Conservation (phyloP, 805 yeast species). For the Yarrowia osloensis region DNA sequence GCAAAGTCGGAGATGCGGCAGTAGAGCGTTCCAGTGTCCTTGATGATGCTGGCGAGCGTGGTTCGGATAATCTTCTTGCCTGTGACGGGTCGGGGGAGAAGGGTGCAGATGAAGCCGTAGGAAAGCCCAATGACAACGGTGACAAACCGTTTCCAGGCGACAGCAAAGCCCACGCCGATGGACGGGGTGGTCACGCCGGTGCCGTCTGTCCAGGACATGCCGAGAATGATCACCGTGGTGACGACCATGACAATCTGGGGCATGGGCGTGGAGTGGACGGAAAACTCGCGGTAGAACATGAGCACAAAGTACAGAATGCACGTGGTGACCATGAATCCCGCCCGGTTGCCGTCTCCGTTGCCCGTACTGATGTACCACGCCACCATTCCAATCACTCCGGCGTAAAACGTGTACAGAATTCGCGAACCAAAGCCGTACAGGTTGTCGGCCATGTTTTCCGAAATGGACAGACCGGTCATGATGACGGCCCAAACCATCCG, state of each 20-base stretch:
- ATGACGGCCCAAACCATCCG: slow-evolving; percentile 42
- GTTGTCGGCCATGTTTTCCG: slow-evolving; percentile 43
- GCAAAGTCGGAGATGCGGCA: slow-evolving; percentile 42
- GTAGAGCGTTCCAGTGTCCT: slow-evolving; percentile 39
- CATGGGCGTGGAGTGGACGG: slow-evolving; percentile 39
- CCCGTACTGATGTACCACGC: slow-evolving; percentile 45
- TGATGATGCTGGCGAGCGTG: slow-evolving; percentile 38
- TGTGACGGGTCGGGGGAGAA: slow-evolving; percentile 42
- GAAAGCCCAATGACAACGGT: slow-evolving; percentile 42
- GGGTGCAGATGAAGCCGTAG: slow-evolving; percentile 40
- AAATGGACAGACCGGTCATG: slow-evolving; percentile 40
- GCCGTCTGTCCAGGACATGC: slow-evolving; percentile 40
- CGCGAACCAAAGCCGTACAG: slow-evolving; percentile 39
- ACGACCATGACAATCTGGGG: slow-evolving; percentile 40
- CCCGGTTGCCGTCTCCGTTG: slow-evolving; percentile 41
- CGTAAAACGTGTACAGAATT: slow-evolving; percentile 40
- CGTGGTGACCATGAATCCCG: slow-evolving; percentile 39
- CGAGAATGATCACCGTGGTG: slow-evolving; percentile 40
- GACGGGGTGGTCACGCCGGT: neutral
- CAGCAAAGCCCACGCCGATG: slow-evolving; percentile 37
- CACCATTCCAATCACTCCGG: slow-evolving; percentile 42
- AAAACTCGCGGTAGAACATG: slow-evolving; percentile 39
- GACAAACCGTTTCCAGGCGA: slow-evolving; percentile 43
- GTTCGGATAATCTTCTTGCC: slow-evolving; percentile 41
- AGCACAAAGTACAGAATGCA: slow-evolving; percentile 34